These are phyloP conservation scores for Dryadomyces sulphureus DNA, from an alignment of 2,329 filamentous ascomycete species.

Conservation along the genomic window DNA sequence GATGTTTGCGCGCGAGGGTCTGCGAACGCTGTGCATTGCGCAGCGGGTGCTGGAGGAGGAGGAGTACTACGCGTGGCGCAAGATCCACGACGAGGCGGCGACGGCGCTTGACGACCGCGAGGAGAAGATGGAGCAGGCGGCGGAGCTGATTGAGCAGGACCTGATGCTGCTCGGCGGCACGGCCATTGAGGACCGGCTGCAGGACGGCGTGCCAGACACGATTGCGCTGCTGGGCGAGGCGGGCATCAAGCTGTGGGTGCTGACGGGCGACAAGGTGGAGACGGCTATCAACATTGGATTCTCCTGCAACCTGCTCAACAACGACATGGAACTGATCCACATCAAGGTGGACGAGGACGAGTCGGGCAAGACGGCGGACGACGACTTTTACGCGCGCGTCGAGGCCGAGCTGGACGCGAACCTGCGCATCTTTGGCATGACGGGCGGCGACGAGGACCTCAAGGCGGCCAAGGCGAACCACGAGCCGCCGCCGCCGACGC, in stretches of 20 bases:
- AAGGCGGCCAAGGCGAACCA: slow-evolving; percentile 67
- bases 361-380: slow-evolving; percentile 28
- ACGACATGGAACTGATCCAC: slow-evolving; percentile 92
- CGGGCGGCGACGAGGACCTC: slow-evolving; percentile 75
- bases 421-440: slow-evolving; percentile 59
- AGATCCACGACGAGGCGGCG: slow-evolving; percentile 75
- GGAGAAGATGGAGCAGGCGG: slow-evolving; percentile 79
- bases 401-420: slow-evolving; percentile 62
- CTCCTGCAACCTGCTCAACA: slow-evolving; percentile 93
- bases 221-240: slow-evolving; percentile 83
- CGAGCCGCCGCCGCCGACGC: slow-evolving; percentile 71
- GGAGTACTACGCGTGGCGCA: slow-evolving; percentile 75
- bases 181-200: slow-evolving; percentile 90
- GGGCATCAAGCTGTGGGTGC: slow-evolving; percentile 96
- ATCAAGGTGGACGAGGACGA: slow-evolving; percentile 72
- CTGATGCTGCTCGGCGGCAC: slow-evolving; percentile 82
- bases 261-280: slow-evolving; percentile 97
- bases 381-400: slow-evolving; percentile 39
- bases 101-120: slow-evolving; percentile 74
- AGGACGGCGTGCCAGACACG: slow-evolving; percentile 92
- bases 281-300: slow-evolving; percentile 99
- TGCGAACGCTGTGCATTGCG: slow-evolving; percentile 89
- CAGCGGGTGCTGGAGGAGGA: slow-evolving; percentile 65
- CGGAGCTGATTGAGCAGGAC: slow-evolving; percentile 82
- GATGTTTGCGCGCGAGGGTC: slow-evolving; percentile 88